A percentile compares a stretch with the other conserved stretches of the same genome.
phyloP scores from a whole-genome alignment of 2,329 filamentous ascomycete species.

The Penicillium sp. region DNA sequence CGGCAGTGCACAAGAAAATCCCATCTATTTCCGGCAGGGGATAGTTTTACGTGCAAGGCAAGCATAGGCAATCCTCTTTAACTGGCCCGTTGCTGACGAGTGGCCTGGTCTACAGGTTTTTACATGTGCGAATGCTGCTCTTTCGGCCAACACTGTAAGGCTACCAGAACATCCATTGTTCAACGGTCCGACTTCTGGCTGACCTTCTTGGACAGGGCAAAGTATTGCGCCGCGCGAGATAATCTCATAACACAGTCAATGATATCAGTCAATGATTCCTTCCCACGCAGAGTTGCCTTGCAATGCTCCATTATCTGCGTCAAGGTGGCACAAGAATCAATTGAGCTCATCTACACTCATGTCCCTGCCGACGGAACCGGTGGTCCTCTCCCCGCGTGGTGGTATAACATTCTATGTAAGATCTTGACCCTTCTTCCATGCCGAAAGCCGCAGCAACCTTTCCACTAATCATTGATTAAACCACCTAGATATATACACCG shows the following conservation, averaged over 20 bases:
- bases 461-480: neutral
- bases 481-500: slow-evolving; percentile 37
- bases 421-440: neutral
- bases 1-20: slow-evolving; percentile 11
- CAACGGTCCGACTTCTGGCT: neutral
- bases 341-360: slow-evolving; percentile 34
- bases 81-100: neutral
- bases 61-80: neutral
- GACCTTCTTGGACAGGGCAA: slow-evolving; percentile 10
- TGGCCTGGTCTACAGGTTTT: slow-evolving; percentile 23
- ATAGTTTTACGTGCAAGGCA: slow-evolving; percentile 38
- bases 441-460: neutral
- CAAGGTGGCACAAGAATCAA: slow-evolving; percentile 36
- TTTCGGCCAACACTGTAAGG: slow-evolving; percentile 33
- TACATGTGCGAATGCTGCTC: slow-evolving; percentile 38
- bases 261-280: slow-evolving; percentile 29
- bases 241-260: slow-evolving; percentile 19
- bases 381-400: slow-evolving; percentile 39
- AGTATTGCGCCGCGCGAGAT: slow-evolving; percentile 35
- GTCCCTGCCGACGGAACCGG: slow-evolving; percentile 31
- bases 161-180: neutral
- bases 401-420: slow-evolving; percentile 42
- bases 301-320: slow-evolving; percentile 42
- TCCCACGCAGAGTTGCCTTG: slow-evolving; percentile 35
- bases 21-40: slow-evolving; percentile 34